Percentiles rank a stretch among this genome's conserved stretches.
phyloP scores from a whole-genome alignment of 495 filamentous ascomycete species.

The Daldinia concentrica region DNA sequence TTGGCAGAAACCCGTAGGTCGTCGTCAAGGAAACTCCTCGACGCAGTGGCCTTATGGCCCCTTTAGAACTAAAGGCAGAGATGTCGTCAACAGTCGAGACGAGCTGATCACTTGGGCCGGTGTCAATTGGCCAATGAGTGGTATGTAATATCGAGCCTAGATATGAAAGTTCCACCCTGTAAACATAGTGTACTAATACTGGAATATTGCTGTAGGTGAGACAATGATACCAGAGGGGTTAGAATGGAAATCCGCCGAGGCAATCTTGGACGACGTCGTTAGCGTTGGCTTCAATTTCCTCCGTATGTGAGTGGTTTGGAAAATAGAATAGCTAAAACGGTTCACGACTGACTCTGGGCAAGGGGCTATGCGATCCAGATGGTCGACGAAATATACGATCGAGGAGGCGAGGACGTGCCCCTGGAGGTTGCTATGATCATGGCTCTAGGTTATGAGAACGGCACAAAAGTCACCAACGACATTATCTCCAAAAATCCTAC shows the following conservation, averaged over 20 bases:
- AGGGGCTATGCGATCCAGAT: constrained; percentile 64
- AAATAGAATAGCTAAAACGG: not conserved
- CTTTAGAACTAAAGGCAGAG: constrained; percentile 51
- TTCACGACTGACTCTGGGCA: not conserved
- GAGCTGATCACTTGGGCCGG: constrained; percentile 61
- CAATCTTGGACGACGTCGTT: constrained; percentile 59
- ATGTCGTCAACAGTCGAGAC: constrained; percentile 57
- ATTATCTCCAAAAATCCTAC: constrained; percentile 57
- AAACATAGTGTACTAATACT: not conserved
- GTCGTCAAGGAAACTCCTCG: constrained; percentile 25
- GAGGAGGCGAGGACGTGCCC: constrained; percentile 56
- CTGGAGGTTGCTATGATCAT: constrained; percentile 55
- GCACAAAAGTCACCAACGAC: constrained; percentile 53
- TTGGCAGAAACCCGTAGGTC: constrained; percentile 21
- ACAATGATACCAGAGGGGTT: constrained; percentile 68
- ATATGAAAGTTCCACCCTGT: not conserved
- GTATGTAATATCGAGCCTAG: constrained; percentile 1
- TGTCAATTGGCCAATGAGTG: constrained; percentile 63
- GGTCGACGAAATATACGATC: constrained; percentile 65
- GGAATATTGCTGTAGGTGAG: constrained; percentile 47
- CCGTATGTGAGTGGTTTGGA: constrained; percentile 51
- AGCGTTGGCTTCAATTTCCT: constrained; percentile 62
- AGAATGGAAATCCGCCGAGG: constrained; percentile 59
- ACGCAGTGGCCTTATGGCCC: constrained; percentile 47
- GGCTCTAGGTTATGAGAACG: constrained; percentile 57